Conservation (phyloP, 108 stramenopile genomes). For the Nitzschia putrida region DNA sequence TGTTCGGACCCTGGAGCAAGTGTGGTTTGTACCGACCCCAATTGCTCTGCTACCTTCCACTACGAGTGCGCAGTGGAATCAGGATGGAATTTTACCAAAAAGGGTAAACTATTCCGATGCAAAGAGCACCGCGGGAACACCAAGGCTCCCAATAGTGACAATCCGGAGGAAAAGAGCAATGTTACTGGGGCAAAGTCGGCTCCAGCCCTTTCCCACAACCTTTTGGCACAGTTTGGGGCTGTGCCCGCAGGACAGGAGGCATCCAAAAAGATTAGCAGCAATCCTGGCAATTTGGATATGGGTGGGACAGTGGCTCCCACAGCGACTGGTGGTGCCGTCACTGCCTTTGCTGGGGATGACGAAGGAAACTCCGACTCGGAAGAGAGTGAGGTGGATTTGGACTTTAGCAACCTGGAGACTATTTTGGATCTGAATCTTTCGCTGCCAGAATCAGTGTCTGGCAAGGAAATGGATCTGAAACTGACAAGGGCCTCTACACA, state of each 20-base stretch:
- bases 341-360: neutral
- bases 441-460: neutral
- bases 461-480: neutral
- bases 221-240: conserved; percentile 33
- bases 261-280: neutral
- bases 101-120: conserved; percentile 41
- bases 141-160: too few relatives aligned
- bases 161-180: neutral
- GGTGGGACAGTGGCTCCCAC: conserved; percentile 11
- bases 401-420: neutral
- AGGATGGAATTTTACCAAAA: conserved; percentile 42
- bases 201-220: conserved; percentile 24
- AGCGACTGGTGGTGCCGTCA: too few relatives aligned
- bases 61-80: conserved; percentile 29
- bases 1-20: conserved; percentile 42
- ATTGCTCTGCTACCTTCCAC: conserved; percentile 37
- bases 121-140: conserved; percentile 28
- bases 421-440: neutral
- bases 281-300: conserved; percentile 33
- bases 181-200: too few relatives aligned
- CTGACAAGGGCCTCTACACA: neutral
- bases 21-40: conserved; percentile 25
- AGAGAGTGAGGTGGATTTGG: neutral
- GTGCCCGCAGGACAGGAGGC: neutral
- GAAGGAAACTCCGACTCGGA: conserved; percentile 12